phyloP scores from a whole-genome alignment of 495 filamentous ascomycete species.

The Penicillium paxilli region DNA sequence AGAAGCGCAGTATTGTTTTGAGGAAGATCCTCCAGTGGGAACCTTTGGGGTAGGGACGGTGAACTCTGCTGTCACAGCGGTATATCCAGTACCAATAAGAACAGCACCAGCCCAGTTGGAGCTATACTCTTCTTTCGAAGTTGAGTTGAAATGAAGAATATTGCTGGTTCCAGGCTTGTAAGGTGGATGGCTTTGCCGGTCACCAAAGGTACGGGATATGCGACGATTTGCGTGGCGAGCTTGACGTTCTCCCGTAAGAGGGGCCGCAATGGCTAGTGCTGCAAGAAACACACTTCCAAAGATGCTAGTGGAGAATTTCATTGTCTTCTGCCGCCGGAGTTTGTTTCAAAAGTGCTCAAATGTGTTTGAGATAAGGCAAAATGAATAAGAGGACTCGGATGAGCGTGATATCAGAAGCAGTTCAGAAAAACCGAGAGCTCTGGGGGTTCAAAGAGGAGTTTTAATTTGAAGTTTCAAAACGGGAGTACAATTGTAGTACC shows the following conservation, averaged over 20 bases:
- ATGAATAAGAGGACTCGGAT: no score
- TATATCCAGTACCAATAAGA: slow-evolving; percentile 45
- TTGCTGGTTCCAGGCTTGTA: slow-evolving; percentile 27
- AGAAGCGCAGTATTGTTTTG: slow-evolving; percentile 49
- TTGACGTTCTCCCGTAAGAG: slow-evolving; percentile 22
- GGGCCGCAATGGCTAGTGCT: slow-evolving; percentile 23
- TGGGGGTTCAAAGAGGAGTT: no score
- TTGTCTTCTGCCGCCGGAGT: no score
- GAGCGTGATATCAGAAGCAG: no score
- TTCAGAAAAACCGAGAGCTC: no score
- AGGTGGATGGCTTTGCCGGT: slow-evolving; percentile 21
- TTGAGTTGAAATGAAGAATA: slow-evolving; percentile 21
- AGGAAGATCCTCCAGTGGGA: slow-evolving; percentile 37
- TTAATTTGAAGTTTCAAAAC: no score
- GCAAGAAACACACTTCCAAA: slow-evolving; percentile 24
- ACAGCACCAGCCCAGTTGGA: slow-evolving; percentile 59
- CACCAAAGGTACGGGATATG: background rate
- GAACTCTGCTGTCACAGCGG: slow-evolving; percentile 47
- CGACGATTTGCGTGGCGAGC: slow-evolving; percentile 12
- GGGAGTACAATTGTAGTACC: no score
- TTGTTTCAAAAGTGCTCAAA: no score
- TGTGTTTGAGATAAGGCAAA: no score
- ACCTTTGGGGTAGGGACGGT: slow-evolving; percentile 49
- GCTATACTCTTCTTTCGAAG: slow-evolving; percentile 41
- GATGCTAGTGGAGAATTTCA: slow-evolving; percentile 30